Base-by-base conservation (phyloP, 78 protist genomes). In the Pelomyxa schiedti region DNA sequence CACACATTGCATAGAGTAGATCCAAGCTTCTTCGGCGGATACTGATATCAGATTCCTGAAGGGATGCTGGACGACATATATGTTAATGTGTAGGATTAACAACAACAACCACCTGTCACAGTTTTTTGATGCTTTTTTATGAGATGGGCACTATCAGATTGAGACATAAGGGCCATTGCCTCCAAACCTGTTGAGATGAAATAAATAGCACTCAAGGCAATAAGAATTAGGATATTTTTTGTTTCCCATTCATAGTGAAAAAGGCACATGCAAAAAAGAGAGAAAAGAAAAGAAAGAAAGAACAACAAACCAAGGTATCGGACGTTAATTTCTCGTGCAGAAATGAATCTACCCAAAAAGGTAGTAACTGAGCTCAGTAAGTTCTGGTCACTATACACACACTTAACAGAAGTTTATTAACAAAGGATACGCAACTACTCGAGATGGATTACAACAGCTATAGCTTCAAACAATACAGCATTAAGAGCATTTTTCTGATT, bases 401-500 rank as follows among this genome's bases (percentile, higher is more conserved):
- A 39, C 39, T n/a, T 28, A 80, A 75, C 1, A 66, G 37, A 39
- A 76, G 16, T 39, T 35, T 28, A 58, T 29, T 28, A 29, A 40
- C 67, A 16, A 75, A 24, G 39, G 9, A 47, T 30, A 8, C 9
- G 47, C 70, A 38, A n/a, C 38, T 41, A 32, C 73, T 90, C 88
- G 47, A 79, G 64, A 66, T 86, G 93, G 66, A 93, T 91, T 41
- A 81, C 80, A 1, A 90, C 58, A 72, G 79, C 75, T 66, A 96
- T 82, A 35, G 94, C 95, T 87, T 94, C 98, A 67, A 86, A 93
- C 41, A 96, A 79, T 0, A 95, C 89, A 30, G 95, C 89, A 58
- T 95, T 83, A 38, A 83, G 65, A 5, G 94, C 88, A 72, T 94
- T 92, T 75, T 72, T 89, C 70, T 87, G 85, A 78, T 90, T 90